Evolutionary conservation across 768 basidiomycete genomes (phyloP), one percentile per base, ranked within the genome.

Genomic region (Fistulinella prunicolor): DNA sequence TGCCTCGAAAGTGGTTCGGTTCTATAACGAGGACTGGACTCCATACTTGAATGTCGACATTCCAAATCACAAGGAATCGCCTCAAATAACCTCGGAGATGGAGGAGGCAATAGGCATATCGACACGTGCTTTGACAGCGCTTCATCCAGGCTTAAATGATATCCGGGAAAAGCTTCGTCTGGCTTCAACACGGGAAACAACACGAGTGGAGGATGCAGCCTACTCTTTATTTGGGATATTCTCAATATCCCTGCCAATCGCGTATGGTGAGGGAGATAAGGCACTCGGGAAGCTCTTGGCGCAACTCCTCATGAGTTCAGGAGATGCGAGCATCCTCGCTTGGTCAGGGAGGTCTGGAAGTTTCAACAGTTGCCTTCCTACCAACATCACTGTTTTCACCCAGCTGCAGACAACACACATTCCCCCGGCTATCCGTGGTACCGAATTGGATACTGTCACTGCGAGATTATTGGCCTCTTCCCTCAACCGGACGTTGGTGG

Each of bases 1-100:
- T 3, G 54, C 54, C 0, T 44, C 56, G 19, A 49, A 38, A 6
- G 45, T 38, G 3, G 38, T 57, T 16, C 38, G 32, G 4, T 53
- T 57, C 36, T 57, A 57, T 21, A 43, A 39, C 1, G 38, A 52
- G 6, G 48, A 54, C 6, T 54, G 52, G 55, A 28, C n/a, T 0
- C 53, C 32, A 2, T 55, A 57, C 28, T 4, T 50, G n/a, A 36
- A 36, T 19, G 12, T 36, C 17, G 35, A 36, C 35, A 36, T 13
- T 36, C 35, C 35, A 8, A 36, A 36, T 19, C 35, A 36, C 17
- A 36, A 36, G 35, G 35, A 36, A 6, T 36, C 35, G 2, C 35
- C 35, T 17, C 12, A 36, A 10, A 36, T 36, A 4, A 36, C 17
- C 2, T 36, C 35, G 10, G 35, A 36, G 35, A 36, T 36, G 17